A percentile compares a stretch with the other conserved stretches of the same genome.
Conservation (phyloP, 1,284 basidiomycete genomes). For the Tetrapyrgos nigripes region DNA sequence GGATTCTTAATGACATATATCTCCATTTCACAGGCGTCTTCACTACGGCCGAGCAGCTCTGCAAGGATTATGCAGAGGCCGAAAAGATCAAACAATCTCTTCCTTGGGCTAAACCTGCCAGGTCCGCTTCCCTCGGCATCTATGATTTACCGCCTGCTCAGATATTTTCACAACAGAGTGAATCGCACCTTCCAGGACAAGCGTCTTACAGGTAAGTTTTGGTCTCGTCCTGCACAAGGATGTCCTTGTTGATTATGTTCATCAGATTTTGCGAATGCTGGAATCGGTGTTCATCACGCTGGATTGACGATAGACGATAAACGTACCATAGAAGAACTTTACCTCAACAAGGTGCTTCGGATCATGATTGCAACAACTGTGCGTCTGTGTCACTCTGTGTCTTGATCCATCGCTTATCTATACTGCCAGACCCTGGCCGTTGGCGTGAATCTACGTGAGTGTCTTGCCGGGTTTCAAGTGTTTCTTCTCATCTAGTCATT, state of each 20-base stretch:
- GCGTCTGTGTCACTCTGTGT: constrained; percentile 25
- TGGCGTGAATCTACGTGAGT: constrained; percentile 86
- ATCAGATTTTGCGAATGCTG: constrained; percentile 63
- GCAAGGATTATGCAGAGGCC: constrained; percentile 72
- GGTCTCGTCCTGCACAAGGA: not conserved
- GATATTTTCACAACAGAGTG: constrained; percentile 44
- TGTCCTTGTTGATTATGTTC: constrained; percentile 1
- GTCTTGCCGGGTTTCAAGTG: constrained; percentile 3
- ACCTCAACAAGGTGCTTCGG: constrained; percentile 66
- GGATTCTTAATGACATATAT: not conserved
- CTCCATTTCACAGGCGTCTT: constrained; percentile 57
- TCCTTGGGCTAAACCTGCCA: constrained; percentile 67
- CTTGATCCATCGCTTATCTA: constrained; percentile 12
- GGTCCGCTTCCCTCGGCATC: constrained; percentile 41
- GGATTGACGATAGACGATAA: constrained; percentile 81
- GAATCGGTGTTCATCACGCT: constrained; percentile 89
- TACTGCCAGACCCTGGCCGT: constrained; percentile 78
- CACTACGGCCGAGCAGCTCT: constrained; percentile 75
- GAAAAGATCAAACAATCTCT: constrained; percentile 54
- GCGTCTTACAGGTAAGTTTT: constrained; percentile 59
- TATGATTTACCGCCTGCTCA: constrained; percentile 8
- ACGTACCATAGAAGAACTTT: constrained; percentile 73
- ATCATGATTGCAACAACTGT: constrained; percentile 80
- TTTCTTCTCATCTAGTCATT: constrained; percentile 8
- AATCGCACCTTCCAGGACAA: constrained; percentile 65